phyloP scores from a whole-genome alignment of 768 basidiomycete species.

The Cytidiella melzeri region DNA sequence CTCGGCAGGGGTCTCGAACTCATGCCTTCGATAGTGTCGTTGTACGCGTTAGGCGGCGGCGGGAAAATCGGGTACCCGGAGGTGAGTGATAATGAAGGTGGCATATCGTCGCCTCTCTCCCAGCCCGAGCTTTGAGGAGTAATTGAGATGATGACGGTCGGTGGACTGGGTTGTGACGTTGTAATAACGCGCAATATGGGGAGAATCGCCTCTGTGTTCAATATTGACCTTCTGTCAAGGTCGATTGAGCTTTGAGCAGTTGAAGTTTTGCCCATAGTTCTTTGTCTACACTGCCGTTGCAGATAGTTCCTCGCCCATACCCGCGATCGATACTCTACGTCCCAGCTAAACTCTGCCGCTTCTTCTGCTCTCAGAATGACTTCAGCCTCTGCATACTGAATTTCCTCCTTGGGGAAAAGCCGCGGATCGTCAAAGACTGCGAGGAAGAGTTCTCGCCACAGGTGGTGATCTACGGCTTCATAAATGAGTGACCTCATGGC shows the following conservation, averaged over 20 bases:
- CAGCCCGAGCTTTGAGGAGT: neutral
- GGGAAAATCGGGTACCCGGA: slow-evolving; percentile 23
- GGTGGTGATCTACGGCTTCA: slow-evolving; percentile 24
- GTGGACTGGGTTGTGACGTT: slow-evolving; percentile 27
- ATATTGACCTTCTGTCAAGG: slow-evolving; percentile 9
- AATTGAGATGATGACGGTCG: slow-evolving; percentile 18
- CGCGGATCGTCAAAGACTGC: slow-evolving; percentile 31
- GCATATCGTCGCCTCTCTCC: neutral
- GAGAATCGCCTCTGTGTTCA: slow-evolving; percentile 17
- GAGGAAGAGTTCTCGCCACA: slow-evolving; percentile 36
- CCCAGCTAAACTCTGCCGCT: too few species aligned
- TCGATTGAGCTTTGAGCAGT: neutral
- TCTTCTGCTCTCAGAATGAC: neutral
- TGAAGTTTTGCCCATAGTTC: neutral
- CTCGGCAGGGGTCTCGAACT: too few species aligned
- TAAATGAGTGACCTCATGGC: slow-evolving; percentile 26
- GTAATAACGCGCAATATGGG: slow-evolving; percentile 27
- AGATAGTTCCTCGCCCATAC: too few species aligned
- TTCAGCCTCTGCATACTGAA: neutral
- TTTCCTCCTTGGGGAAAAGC: neutral
- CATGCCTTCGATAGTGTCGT: neutral
- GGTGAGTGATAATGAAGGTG: neutral
- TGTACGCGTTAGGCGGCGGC: slow-evolving; percentile 20
- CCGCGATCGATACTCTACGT: too few species aligned
- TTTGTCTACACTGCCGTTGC: neutral